Conservation (phyloP, 75 land plant species). For the Selaginella moellendorffii region DNA sequence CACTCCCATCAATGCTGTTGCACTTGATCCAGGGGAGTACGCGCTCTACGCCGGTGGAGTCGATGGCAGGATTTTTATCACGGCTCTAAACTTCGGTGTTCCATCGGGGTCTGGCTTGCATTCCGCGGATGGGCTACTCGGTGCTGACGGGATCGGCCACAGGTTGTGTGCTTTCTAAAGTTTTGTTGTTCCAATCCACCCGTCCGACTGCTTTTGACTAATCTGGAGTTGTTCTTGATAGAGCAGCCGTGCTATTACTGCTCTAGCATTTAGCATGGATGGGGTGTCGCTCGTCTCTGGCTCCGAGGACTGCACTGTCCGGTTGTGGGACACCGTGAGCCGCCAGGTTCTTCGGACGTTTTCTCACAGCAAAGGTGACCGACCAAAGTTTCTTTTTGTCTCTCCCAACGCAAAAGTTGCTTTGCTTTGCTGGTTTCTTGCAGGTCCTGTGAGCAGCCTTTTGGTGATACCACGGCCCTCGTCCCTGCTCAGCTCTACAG, state of each 20-base stretch:
- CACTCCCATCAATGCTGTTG: conserved; percentile 47
- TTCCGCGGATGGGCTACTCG: conserved; percentile 19
- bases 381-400: not conserved
- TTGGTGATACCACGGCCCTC: conserved; percentile 24
- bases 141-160: conserved; percentile 37
- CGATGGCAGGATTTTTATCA: conserved; percentile 69
- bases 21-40: conserved; percentile 63
- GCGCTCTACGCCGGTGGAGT: conserved; percentile 59
- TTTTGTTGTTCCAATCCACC: conserved; percentile 3
- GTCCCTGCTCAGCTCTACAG: conserved; percentile 14
- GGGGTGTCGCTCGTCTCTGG: conserved; percentile 61
- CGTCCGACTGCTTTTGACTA: not conserved
- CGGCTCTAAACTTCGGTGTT: conserved; percentile 41
- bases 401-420: not conserved
- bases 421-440: not conserved
- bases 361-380: conserved; percentile 52
- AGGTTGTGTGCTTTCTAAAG: no score
- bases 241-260: conserved; percentile 60
- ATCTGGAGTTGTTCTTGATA: not conserved
- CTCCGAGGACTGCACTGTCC: conserved; percentile 74
- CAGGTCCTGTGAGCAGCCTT: conserved; percentile 29
- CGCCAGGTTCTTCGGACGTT: conserved; percentile 48
- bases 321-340: conserved; percentile 58
- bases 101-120: conserved; percentile 18
- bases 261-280: conserved; percentile 59